These are phyloP conservation scores for Blastocystis hominis DNA, from an alignment of 352 stramenopile genomes.

Conservation along the genomic window DNA sequence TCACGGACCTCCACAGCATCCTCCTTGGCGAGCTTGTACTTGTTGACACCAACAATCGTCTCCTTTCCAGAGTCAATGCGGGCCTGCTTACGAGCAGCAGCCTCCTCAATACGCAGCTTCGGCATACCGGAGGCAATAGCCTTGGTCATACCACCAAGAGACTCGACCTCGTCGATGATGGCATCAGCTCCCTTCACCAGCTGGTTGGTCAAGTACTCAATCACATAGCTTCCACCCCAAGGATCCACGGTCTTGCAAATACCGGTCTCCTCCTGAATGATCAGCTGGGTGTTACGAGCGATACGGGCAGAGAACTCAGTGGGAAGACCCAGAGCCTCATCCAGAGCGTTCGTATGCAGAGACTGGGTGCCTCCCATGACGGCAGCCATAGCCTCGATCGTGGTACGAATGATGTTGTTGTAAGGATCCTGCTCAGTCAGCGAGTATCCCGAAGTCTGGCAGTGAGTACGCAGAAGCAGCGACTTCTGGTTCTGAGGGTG, in stretches of 20 bases:
- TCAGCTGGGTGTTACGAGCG: constrained; percentile 90
- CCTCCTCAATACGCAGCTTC: constrained; percentile 90
- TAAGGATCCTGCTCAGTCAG: constrained; percentile 90
- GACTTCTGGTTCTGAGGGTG: constrained; percentile 83
- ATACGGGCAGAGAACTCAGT: constrained; percentile 88
- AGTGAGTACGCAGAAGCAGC: constrained; percentile 85
- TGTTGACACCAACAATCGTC: constrained; percentile 89
- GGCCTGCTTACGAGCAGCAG: constrained; percentile 83
- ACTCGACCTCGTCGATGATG: constrained; percentile 78
- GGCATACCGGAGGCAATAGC: constrained; percentile 87
- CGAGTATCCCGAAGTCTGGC: constrained; percentile 87
- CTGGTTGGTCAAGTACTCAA: constrained; percentile 86
- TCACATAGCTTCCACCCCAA: constrained; percentile 89
- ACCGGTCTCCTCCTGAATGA: constrained; percentile 87
- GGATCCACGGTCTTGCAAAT: constrained; percentile 85
- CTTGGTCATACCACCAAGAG: constrained; percentile 86
- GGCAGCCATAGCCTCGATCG: constrained; percentile 83
- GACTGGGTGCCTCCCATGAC: constrained; percentile 86
- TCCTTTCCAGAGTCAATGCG: constrained; percentile 86
- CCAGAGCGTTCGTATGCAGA: constrained; percentile 90
- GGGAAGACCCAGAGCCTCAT: constrained; percentile 87
- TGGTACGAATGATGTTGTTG: constrained; percentile 94
- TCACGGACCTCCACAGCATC: constrained; percentile 79
- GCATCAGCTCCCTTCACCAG: constrained; percentile 70
- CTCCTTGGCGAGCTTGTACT: constrained; percentile 78